These are phyloP conservation scores for Erodium maritimum DNA, from an alignment of 345 rosid genomes.

Conservation along the genomic window DNA sequence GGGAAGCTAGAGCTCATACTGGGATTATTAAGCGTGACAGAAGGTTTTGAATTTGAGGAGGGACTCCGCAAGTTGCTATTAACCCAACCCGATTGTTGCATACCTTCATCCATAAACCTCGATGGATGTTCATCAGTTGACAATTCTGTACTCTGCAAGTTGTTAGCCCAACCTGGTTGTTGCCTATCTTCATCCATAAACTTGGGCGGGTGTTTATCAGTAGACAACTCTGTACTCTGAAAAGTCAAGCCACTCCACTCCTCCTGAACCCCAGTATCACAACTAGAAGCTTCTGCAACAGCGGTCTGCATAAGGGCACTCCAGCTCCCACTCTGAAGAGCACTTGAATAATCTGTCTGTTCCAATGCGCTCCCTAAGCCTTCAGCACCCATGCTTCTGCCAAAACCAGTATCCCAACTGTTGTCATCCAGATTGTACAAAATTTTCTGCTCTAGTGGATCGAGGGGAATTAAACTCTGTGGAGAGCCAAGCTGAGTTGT, in stretches of 20 bases:
- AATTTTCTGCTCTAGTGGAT: constrained; percentile 78
- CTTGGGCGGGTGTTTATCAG: constrained; percentile 15
- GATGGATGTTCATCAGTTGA: constrained; percentile 35
- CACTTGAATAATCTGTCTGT: constrained; percentile 30
- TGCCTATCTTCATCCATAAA: constrained; percentile 23
- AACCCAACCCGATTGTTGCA: constrained; percentile 39
- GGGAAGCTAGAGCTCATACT: constrained; percentile 27
- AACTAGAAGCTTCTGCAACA: constrained; percentile 73
- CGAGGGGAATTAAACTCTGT: constrained; percentile 44
- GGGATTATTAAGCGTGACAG: constrained; percentile 16
- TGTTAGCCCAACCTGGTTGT: constrained; percentile 24
- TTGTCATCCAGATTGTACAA: constrained; percentile 83
- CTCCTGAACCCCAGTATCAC: constrained; percentile 41
- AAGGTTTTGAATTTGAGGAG: constrained; percentile 23
- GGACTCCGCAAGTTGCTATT: constrained; percentile 34
- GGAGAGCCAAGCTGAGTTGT: constrained; percentile 19
- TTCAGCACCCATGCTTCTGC: constrained; percentile 34
- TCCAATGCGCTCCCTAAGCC: constrained; percentile 30
- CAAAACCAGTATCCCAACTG: constrained; percentile 64
- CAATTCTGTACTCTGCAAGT: constrained; percentile 38
- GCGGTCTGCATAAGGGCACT: constrained; percentile 99
- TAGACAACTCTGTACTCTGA: constrained; percentile 20
- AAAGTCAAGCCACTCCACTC: constrained; percentile 43
- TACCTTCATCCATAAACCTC: constrained; percentile 27
- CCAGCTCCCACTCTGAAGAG: constrained; percentile 90